A percentile compares a stretch with the other conserved stretches of the same genome.
Evolutionary conservation across 805 yeast genomes (phyloP).

Genomic region (Tetrapisispora taiwanensis): DNA sequence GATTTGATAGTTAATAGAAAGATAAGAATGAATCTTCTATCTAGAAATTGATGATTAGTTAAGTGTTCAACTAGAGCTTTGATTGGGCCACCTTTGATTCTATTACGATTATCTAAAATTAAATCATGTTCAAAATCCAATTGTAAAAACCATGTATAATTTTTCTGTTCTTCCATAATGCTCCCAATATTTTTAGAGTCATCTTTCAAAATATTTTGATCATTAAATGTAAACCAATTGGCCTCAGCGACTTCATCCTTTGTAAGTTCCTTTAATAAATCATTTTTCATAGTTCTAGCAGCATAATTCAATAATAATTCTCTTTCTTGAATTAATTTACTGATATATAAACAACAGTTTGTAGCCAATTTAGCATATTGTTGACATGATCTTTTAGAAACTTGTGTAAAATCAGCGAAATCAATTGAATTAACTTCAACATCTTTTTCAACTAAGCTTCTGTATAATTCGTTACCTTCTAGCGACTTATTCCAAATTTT

Average conservation of each 20-base stretch:
- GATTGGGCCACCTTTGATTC: constrained; percentile 73
- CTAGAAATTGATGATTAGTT: constrained; percentile 59
- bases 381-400: constrained; percentile 25
- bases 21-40: constrained; percentile 54
- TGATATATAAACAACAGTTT: constrained; percentile 33
- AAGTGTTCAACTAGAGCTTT: constrained; percentile 71
- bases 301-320: constrained; percentile 63
- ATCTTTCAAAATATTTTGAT: background rate
- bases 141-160: constrained; percentile 63
- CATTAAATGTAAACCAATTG: background rate
- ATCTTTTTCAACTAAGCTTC: constrained; percentile 38
- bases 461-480: constrained; percentile 34
- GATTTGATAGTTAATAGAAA: constrained; percentile 69
- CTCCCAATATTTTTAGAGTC: background rate
- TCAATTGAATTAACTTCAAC: constrained; percentile 33
- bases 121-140: constrained; percentile 52
- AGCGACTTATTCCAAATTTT: constrained; percentile 4
- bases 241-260: constrained; percentile 33
- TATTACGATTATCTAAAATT: constrained; percentile 58
- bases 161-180: constrained; percentile 10
- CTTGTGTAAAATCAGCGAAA: constrained; percentile 25
- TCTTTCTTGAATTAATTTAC: constrained; percentile 58
- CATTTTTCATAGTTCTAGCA: constrained; percentile 68
- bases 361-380: constrained; percentile 30
- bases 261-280: constrained; percentile 50